These are phyloP conservation scores for Lachnellula subtilissima DNA, from an alignment of 2,329 filamentous ascomycete genomes.

Conservation along the genomic window DNA sequence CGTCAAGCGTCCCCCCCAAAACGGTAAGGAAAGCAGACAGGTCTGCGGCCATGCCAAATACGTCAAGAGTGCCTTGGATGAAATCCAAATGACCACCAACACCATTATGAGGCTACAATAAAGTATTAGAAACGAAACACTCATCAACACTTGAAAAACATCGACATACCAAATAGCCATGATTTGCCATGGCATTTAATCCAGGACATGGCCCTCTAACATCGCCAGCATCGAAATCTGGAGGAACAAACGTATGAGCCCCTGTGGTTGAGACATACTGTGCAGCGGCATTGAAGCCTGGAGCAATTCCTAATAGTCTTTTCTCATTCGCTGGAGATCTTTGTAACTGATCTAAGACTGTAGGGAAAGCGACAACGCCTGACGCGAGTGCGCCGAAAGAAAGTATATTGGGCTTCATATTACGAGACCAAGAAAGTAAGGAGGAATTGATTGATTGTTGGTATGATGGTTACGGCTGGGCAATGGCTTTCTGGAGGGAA, in stretches of 20 bases:
- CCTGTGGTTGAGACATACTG: slow-evolving; percentile 24
- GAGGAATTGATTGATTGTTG: no score
- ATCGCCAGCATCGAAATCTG: slow-evolving; percentile 32
- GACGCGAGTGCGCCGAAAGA: not conserved
- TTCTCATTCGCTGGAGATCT: not conserved
- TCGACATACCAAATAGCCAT: not conserved
- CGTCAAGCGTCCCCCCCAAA: slow-evolving; percentile 42
- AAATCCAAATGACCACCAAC: not conserved
- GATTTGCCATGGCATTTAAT: slow-evolving; percentile 5
- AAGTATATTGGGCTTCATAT: not conserved
- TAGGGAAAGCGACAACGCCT: not conserved
- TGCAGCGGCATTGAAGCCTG: slow-evolving; percentile 5
- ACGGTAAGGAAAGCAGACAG: slow-evolving; percentile 36
- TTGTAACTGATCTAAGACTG: not conserved
- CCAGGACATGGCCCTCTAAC: slow-evolving; percentile 37
- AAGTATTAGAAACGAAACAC: not conserved
- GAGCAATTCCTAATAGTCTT: not conserved
- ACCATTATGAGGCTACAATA: not conserved
- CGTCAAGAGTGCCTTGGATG: slow-evolving; percentile 14
- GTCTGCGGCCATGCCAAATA: slow-evolving; percentile 42
- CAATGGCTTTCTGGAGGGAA: no score
- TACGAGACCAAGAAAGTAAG: not conserved
- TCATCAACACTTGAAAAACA: not conserved
- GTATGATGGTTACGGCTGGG: no score
- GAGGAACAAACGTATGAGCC: slow-evolving; percentile 33